A percentile compares a stretch with the other conserved stretches of the same genome.
Evolutionary conservation across 2,329 filamentous ascomycete species (phyloP).

Genomic region (Penicillium expansum): DNA sequence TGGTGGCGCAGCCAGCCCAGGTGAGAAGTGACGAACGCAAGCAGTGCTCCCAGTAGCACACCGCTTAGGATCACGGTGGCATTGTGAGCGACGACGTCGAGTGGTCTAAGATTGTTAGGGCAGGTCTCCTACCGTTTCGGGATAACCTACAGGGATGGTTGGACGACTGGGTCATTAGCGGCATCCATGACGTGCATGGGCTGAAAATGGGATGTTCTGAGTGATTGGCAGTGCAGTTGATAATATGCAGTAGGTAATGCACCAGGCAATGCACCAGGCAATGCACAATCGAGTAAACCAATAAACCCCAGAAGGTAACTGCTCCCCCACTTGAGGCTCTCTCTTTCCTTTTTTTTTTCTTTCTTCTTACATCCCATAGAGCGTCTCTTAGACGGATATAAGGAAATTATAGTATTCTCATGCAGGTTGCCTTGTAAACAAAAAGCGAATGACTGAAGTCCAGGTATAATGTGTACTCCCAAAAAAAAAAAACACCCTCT

Average conservation of each 20-base stretch:
- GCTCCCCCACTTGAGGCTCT: neutral
- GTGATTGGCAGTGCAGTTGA: slow-evolving; percentile 1
- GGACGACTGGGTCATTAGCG: neutral
- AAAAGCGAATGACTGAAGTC: slow-evolving; percentile 2
- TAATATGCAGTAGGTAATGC: neutral
- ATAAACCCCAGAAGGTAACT: neutral
- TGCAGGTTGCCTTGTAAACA: slow-evolving; percentile 1
- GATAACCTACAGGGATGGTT: neutral
- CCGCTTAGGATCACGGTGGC: slow-evolving; percentile 5
- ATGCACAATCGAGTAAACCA: neutral
- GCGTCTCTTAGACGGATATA: neutral
- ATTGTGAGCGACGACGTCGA: neutral
- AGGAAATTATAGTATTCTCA: slow-evolving; percentile 5
- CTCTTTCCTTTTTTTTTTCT: neutral
- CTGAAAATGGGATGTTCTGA: neutral
- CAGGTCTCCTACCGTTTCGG: neutral
- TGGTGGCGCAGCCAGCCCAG: neutral
- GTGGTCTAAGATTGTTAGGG: neutral
- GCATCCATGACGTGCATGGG: slow-evolving; percentile 10
- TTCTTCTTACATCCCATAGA: neutral
- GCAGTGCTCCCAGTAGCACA: neutral
- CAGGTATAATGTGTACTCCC: slow-evolving; percentile 2
- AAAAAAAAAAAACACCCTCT: neutral
- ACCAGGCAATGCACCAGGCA: neutral
- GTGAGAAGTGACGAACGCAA: neutral